Percentiles rank a stretch among this genome's conserved stretches.
phyloP scores from a whole-genome alignment of 2,329 filamentous ascomycete genomes.

The Fusarium longipes region DNA sequence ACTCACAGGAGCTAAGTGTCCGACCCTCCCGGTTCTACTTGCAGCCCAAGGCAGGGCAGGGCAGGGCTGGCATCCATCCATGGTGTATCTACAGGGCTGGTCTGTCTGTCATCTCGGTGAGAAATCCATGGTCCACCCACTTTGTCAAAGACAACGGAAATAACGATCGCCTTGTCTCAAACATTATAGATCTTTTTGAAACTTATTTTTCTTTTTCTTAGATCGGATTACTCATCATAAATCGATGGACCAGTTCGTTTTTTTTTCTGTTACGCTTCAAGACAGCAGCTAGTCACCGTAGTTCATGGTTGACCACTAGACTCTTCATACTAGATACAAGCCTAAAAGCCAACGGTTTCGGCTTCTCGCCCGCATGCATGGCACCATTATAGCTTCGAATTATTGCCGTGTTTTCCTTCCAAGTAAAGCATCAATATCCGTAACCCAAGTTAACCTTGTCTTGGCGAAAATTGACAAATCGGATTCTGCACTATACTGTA shows the following conservation, averaged over 20 bases:
- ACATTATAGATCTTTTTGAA: neutral
- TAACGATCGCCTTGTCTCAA: neutral
- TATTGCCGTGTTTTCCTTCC: neutral
- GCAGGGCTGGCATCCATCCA: neutral
- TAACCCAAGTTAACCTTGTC: neutral
- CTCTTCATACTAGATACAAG: neutral
- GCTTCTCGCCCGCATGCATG: neutral
- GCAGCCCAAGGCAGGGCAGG: neutral
- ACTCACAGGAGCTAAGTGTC: neutral
- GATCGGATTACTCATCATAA: constrained; percentile 22
- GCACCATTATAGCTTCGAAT: neutral
- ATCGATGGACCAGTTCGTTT: neutral
- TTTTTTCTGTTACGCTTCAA: neutral
- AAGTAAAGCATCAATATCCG: neutral
- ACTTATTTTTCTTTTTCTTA: too few relatives aligned
- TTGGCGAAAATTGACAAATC: neutral
- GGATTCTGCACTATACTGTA: neutral
- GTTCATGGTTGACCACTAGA: neutral
- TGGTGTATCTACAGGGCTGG: neutral
- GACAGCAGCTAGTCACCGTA: neutral
- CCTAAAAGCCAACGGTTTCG: neutral
- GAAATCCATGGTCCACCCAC: too few relatives aligned
- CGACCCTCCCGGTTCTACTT: neutral
- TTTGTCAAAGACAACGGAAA: neutral
- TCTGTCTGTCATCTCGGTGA: too few relatives aligned